A percentile compares a stretch with the other conserved stretches of the same genome.
phyloP scores from a whole-genome alignment of 352 stramenopile species.

The Globisporangium viniferum region DNA sequence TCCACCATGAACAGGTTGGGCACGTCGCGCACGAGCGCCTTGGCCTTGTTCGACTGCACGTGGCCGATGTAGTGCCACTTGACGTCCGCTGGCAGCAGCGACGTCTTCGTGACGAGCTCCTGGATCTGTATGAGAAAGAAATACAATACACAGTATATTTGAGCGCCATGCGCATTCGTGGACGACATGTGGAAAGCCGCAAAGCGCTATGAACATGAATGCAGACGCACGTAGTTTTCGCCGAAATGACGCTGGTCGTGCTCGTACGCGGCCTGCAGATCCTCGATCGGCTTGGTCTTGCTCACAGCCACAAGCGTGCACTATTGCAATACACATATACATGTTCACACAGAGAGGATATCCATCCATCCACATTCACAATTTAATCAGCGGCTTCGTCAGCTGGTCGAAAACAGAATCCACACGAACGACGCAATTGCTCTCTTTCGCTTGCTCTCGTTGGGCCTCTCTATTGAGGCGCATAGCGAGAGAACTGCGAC shows the following conservation, averaged over 20 bases:
- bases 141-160: neutral
- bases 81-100: constrained; percentile 84
- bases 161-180: neutral
- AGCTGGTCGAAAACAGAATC: neutral
- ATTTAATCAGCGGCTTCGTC: neutral
- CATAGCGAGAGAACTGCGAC: neutral
- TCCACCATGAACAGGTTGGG: constrained; percentile 95
- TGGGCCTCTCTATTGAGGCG: neutral
- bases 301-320: constrained; percentile 91
- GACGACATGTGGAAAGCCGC: no score
- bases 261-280: constrained; percentile 88
- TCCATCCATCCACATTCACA: neutral
- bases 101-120: constrained; percentile 95
- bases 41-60: constrained; percentile 98
- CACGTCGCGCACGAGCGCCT: constrained; percentile 87
- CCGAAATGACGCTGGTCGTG: constrained; percentile 94
- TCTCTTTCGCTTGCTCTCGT: neutral
- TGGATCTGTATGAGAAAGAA: constrained; percentile 64
- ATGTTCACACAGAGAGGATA: neutral
- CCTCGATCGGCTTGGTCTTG: constrained; percentile 92
- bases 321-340: constrained; percentile 9
- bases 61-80: constrained; percentile 99
- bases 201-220: no score
- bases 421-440: neutral
- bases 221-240: constrained; percentile 94